Percentiles rank a stretch among this genome's conserved stretches.
Evolutionary conservation across 768 basidiomycete species (phyloP).

Genomic region (Trametes punicea): DNA sequence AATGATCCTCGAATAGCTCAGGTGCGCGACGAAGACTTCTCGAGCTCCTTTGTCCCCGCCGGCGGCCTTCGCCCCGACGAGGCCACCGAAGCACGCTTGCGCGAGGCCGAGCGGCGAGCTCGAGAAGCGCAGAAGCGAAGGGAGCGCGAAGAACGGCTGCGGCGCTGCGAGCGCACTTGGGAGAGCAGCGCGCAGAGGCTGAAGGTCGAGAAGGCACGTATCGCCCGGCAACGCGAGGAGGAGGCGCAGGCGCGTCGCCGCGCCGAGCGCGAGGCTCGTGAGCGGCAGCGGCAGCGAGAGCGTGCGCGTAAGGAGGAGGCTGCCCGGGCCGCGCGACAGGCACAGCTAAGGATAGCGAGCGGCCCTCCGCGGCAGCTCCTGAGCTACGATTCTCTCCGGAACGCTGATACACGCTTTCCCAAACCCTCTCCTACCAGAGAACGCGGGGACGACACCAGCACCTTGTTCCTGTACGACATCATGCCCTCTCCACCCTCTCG

Average conservation of each 20-base stretch:
- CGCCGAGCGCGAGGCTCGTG: conserved; percentile 23
- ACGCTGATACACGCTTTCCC: conserved; percentile 18
- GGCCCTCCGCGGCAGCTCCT: conserved; percentile 24
- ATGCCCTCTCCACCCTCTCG: conserved; percentile 27
- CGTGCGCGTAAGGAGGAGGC: conserved; percentile 23
- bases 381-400: conserved; percentile 24
- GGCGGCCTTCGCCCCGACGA: conserved; percentile 42
- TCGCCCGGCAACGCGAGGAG: conserved; percentile 22
- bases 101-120: conserved; percentile 34
- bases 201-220: conserved; percentile 25
- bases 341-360: conserved; percentile 19
- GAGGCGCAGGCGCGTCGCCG: conserved; percentile 20
- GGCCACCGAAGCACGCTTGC: conserved; percentile 37
- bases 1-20: conserved; percentile 61
- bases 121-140: conserved; percentile 33
- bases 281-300: conserved; percentile 25
- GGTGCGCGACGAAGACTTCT: conserved; percentile 50
- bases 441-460: conserved; percentile 18
- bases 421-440: conserved; percentile 12
- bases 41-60: conserved; percentile 36
- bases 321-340: conserved; percentile 18
- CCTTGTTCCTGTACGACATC: conserved; percentile 34
- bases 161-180: conserved; percentile 29
- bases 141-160: conserved; percentile 29
- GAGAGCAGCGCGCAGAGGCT: conserved; percentile 23